Conservation (phyloP, 2,329 filamentous ascomycete genomes). For the Colletotrichum sp. region DNA sequence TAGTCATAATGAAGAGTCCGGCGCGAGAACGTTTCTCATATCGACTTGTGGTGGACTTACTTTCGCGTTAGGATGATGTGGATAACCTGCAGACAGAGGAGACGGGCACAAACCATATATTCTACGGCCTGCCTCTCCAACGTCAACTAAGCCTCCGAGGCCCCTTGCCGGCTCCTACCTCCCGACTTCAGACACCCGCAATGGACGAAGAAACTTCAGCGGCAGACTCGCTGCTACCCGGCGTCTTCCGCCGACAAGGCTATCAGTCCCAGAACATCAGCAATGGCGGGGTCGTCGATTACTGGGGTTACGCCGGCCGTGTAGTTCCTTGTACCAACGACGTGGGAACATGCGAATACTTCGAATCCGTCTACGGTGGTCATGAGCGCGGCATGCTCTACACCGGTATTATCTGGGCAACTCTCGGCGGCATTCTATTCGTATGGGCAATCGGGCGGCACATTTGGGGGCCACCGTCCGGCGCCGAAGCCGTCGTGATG, state of each 20-base stretch:
- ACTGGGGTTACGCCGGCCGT: constrained; percentile 55
- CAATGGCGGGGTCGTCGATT: constrained; percentile 37
- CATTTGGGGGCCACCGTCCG: background rate
- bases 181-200: background rate
- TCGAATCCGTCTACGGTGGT: constrained; percentile 54
- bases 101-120: background rate
- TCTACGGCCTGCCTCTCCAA: rapidly evolving
- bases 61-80: background rate
- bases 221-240: background rate
- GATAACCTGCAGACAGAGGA: background rate
- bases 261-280: constrained; percentile 39
- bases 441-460: constrained; percentile 43
- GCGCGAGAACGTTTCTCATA: background rate
- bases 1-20: background rate
- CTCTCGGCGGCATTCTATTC: constrained; percentile 47
- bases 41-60: background rate
- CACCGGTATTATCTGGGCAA: constrained; percentile 54
- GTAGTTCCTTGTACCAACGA: constrained; percentile 51
- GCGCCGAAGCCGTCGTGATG: background rate
- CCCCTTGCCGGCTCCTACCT: background rate
- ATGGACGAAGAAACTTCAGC: background rate
- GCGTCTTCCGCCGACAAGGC: background rate
- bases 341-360: constrained; percentile 52
- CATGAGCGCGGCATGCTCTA: constrained; percentile 58
- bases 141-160: rapidly evolving